Base-by-base conservation (phyloP, 805 yeast species). In the Isabelozyma heimii region DNA sequence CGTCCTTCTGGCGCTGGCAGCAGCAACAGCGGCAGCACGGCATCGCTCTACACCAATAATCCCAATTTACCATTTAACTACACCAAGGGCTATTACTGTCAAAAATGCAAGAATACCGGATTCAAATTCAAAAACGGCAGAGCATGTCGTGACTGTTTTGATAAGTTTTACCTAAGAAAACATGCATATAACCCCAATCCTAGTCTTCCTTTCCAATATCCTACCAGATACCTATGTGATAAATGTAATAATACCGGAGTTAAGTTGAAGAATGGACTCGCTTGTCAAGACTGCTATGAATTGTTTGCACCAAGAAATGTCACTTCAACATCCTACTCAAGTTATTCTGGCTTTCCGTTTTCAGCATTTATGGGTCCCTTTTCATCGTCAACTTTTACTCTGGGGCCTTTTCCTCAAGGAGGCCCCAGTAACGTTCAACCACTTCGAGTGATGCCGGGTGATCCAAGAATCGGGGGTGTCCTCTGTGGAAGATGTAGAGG, bases 181-280 rank as follows among this genome's bases (percentile, higher is more conserved):
- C 46, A 71, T 50, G 67, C 73, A 5, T 75, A 76, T 56, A 78
- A 78, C 44, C 77, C 81, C 37, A 77, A 78, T 51, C 72, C 75
- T 1, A 52, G 62, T 1, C 69, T 84, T 6, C 88, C 91, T 0
- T 86, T 88, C 81, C 63, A 64, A 44, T 89, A 87, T 56, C 95
- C 96, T 0, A 63, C 54, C 2, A 76, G 82, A 2, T 85, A 70
- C 59, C 67, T 70, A 48, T 89, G 97, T 60, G 65, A 70, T 8
- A 85, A 84, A 58, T 89, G 97, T 68, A 71, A 76, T 47, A 89
- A 89, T 60, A 85, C 91, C 0, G 96, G 96, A 2, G 75, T 72
- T 60, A 72, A 73, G 55, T 76, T 79, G 58, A 83, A 80, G 59
- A 83, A 82, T 55, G 87, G 86, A n/a, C 72, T 68, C 43, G 69